Percentiles rank a stretch among this genome's conserved stretches.
phyloP scores from a whole-genome alignment of 768 basidiomycete genomes.

The Solioccasus polychromus region DNA sequence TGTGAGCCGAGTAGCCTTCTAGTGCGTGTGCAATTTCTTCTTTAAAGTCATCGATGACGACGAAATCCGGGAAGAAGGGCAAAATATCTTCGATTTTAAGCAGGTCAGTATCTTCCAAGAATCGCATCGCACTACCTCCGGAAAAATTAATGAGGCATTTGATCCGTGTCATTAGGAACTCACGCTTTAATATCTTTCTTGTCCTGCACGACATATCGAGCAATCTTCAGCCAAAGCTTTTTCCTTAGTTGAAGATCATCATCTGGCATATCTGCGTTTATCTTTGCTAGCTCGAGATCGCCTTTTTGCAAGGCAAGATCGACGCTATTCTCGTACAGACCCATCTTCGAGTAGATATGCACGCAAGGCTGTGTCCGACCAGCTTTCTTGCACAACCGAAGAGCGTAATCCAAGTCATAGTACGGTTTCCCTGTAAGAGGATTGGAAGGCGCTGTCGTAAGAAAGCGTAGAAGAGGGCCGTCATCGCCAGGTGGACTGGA shows the following conservation, averaged over 20 bases:
- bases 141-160: constrained; percentile 5
- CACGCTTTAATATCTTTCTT: constrained; percentile 98
- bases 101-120: constrained; percentile 90
- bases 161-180: too few species aligned
- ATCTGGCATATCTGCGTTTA: constrained; percentile 92
- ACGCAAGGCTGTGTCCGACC: constrained; percentile 87
- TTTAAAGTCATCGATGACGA: constrained; percentile 99
- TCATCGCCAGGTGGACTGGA: constrained; percentile 58
- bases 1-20: constrained; percentile 90
- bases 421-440: constrained; percentile 84
- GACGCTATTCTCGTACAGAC: constrained; percentile 93
- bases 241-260: constrained; percentile 85
- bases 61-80: constrained; percentile 99
- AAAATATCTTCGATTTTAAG: constrained; percentile 98
- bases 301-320: constrained; percentile 93
- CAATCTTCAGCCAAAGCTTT: constrained; percentile 97
- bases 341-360: constrained; percentile 97
- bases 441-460: constrained; percentile 77
- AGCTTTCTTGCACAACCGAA: constrained; percentile 85
- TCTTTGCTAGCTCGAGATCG: constrained; percentile 91
- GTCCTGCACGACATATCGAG: constrained; percentile 97
- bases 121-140: constrained; percentile 82
- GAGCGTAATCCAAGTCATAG: constrained; percentile 95
- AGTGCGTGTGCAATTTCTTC: constrained; percentile 96
- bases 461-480: constrained; percentile 76